Evolutionary conservation across 805 yeast genomes (phyloP), one percentile per base, ranked within the genome.

Genomic region (Suhomyces canberraensis): DNA sequence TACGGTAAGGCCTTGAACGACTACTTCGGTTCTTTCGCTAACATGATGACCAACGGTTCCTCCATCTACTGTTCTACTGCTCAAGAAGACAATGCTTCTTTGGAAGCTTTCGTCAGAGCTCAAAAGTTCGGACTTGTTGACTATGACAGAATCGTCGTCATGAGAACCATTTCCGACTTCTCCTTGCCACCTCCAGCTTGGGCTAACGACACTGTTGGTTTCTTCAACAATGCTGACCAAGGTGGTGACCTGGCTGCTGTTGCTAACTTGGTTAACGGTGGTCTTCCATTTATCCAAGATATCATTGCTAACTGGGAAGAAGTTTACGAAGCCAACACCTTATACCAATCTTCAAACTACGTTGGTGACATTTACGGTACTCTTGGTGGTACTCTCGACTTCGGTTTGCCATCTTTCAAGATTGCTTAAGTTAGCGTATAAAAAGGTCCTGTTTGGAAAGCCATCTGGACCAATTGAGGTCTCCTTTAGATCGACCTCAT

Each of bases 21-120:
- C 48, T 62, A 76, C 47, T 75, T 77, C 51, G 54, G 68, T 17
- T 65, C 66, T 54, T 73, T 62, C 50, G 67, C 81, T 24, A 42
- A 47, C 11, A 46, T 77, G 44, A 55, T 78, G 53, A 73, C 84
- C 46, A 79, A 80, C 50, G 79, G 79, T 37, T 67, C 79, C 25
- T 83, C 76, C 18, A 60, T 58, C 11, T 79, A 78, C 64, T 76
- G 83, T 55, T 53, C 79, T 29, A 72, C 83, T 30, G 82, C 81
- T 37, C 84, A 79, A 56, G 86, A 80, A 56, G 86, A 80, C 52
- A 75, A 78, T 52, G 85, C 85, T 13, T 64, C 80, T 11, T 69
- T 79, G 50, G 84, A 79, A 54, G 76, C 78, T 7, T 56, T 79
- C 39, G 47, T 76, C 31, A 72, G 86, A 63, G 69, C 73, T 50